phyloP scores from a whole-genome alignment of 179 eudicot genomes.

The Beta lomatogona region DNA sequence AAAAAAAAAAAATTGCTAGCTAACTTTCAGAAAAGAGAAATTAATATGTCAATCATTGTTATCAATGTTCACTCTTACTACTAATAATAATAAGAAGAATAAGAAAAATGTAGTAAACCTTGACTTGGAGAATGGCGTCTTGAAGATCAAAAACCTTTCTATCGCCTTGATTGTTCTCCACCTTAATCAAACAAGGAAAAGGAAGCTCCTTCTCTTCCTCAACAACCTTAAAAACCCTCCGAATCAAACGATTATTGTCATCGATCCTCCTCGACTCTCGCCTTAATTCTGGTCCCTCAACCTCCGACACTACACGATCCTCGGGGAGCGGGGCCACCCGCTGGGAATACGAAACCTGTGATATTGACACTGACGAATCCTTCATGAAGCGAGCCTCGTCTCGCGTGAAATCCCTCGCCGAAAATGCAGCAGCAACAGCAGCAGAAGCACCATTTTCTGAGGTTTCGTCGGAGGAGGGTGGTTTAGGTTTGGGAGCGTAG shows the following conservation, averaged over 20 bases:
- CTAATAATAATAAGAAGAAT: background rate
- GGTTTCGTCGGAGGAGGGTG: constrained; percentile 12
- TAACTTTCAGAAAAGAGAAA: background rate
- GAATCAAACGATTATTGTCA: constrained; percentile 23
- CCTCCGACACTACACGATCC: constrained; percentile 34
- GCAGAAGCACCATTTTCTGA: background rate
- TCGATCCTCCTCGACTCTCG: constrained; percentile 51
- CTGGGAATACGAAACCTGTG: constrained; percentile 48
- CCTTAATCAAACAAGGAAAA: constrained; percentile 70
- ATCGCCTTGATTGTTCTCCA: constrained; percentile 40
- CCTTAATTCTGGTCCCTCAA: constrained; percentile 30
- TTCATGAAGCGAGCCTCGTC: constrained; percentile 74
- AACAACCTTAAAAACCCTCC: constrained; percentile 42
- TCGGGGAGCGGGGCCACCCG: constrained; percentile 89
- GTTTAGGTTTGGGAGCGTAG: constrained; percentile 56
- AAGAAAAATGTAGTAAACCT: constrained; percentile 36
- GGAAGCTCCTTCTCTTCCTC: constrained; percentile 55
- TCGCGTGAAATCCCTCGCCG: constrained; percentile 36
- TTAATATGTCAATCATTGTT: too few relatives aligned
- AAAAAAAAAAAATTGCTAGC: background rate
- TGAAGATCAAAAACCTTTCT: constrained; percentile 69
- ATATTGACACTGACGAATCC: constrained; percentile 36
- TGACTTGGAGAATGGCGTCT: constrained; percentile 73
- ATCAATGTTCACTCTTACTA: too few relatives aligned
- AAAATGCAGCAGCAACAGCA: background rate